These are phyloP conservation scores for Lichenothelia convexa DNA, from an alignment of 495 filamentous ascomycete species.

Conservation along the genomic window DNA sequence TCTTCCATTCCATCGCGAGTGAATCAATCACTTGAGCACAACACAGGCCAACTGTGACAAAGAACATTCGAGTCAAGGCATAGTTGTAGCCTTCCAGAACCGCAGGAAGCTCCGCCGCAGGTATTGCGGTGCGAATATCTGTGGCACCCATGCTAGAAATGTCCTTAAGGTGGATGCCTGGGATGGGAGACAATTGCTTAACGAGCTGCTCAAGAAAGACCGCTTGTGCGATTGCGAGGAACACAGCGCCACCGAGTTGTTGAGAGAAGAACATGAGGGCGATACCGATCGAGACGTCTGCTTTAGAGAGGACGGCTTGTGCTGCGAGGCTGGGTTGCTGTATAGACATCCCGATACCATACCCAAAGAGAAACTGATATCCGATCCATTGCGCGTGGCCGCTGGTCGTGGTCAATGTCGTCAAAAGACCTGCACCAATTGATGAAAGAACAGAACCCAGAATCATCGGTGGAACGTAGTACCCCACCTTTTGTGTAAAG, in stretches of 20 bases:
- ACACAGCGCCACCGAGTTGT: slow-evolving; percentile 24
- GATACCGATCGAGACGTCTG: slow-evolving; percentile 20
- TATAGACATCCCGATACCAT: slow-evolving; percentile 23
- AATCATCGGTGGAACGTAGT: slow-evolving; percentile 25
- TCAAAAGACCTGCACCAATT: slow-evolving; percentile 21
- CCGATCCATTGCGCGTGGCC: slow-evolving; percentile 18
- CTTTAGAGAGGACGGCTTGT: slow-evolving; percentile 19
- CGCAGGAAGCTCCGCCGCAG: too few relatives aligned
- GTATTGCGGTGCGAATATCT: too few relatives aligned
- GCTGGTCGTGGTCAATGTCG: slow-evolving; percentile 4
- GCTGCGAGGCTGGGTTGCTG: slow-evolving; percentile 21
- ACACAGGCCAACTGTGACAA: too few relatives aligned
- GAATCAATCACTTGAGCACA: too few relatives aligned
- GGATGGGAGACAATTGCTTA: too few relatives aligned
- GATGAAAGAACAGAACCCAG: slow-evolving; percentile 13
- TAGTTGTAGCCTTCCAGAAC: too few relatives aligned
- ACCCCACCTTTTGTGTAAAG: slow-evolving; percentile 16
- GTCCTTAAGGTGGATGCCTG: too few relatives aligned
- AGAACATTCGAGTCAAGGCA: too few relatives aligned
- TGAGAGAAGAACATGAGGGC: slow-evolving; percentile 25
- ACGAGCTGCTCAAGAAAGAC: slow-evolving; percentile 17
- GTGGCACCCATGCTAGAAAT: too few relatives aligned
- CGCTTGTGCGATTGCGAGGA: slow-evolving; percentile 20
- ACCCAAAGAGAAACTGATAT: slow-evolving; percentile 22
- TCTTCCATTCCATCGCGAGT: too few relatives aligned